These are phyloP conservation scores for Buddleja alternifolia DNA, from an alignment of 257 asterid species.

Conservation along the genomic window DNA sequence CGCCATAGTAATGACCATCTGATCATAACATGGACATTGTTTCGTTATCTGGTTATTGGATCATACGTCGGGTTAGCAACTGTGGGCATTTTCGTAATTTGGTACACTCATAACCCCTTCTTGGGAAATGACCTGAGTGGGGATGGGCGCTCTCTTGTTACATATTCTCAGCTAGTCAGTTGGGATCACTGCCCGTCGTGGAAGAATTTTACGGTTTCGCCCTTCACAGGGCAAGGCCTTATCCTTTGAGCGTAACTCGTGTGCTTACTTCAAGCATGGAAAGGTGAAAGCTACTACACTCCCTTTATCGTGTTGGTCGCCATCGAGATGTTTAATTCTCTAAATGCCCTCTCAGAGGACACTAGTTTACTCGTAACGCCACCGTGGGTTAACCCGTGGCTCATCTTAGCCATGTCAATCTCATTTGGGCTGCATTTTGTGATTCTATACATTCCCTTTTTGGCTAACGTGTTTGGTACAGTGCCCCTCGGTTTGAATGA, in stretches of 20 bases:
- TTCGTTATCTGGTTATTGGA: slow-evolving; percentile 75
- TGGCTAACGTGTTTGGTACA: slow-evolving; percentile 61
- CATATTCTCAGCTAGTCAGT: slow-evolving; percentile 62
- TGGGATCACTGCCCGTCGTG: slow-evolving; percentile 75
- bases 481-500: slow-evolving; percentile 70
- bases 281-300: slow-evolving; percentile 78
- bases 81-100: slow-evolving; percentile 68
- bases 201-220: slow-evolving; percentile 62
- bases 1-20: slow-evolving; percentile 64
- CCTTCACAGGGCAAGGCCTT: slow-evolving; percentile 54
- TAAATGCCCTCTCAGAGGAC: slow-evolving; percentile 77
- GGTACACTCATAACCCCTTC: slow-evolving; percentile 68
- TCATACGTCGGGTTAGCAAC: slow-evolving; percentile 68
- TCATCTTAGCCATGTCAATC: slow-evolving; percentile 75
- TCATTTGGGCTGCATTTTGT: slow-evolving; percentile 77
- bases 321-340: slow-evolving; percentile 80
- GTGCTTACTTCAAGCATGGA: slow-evolving; percentile 68
- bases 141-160: slow-evolving; percentile 73
- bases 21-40: slow-evolving; percentile 69
- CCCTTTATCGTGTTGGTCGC: slow-evolving; percentile 76
- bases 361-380: slow-evolving; percentile 74
- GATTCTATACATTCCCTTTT: slow-evolving; percentile 74
- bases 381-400: slow-evolving; percentile 83
- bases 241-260: slow-evolving; percentile 49
- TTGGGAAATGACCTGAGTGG: slow-evolving; percentile 66